Evolutionary conservation across 108 stramenopile genomes (phyloP), one percentile per base, ranked within the genome.

Genomic region (Skeletonema grethae): DNA sequence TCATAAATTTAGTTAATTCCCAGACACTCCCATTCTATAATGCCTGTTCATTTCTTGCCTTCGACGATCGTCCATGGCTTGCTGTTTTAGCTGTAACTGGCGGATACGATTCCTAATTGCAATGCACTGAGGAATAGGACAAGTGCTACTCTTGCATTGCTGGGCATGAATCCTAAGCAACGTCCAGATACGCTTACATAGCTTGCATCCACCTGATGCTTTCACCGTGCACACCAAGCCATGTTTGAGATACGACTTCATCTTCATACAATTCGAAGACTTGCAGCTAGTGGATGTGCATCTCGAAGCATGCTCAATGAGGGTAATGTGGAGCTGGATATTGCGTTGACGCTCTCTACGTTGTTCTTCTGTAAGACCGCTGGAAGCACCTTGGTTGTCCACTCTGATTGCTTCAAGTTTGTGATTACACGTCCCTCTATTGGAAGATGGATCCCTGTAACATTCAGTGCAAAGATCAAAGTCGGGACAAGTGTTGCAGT

Each of bases 131-230:
- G 97, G 98, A 32, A 99, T 96, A 12, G 85, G 84, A 70, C 99
- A 99, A 7, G 84, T 71, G 0, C 70, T 61, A 28, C 84, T 84
- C 53, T 91, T 95, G 71, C 98, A 99, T 70, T 95, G 88, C 39
- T 96, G 90, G 7, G 98, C 97, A 71, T 99, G 99, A 62, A 98
- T 89, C 31, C 94, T 86, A 63, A 99, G 77, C 15, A 99, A 84
- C 1, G 94, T 94, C 95, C 94, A 98, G 48, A 98, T 97, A 6
- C 97, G 88, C 61, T 95, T 96, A 72, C 99, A 99, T 39, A 96
- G 87, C 34, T 88, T 83, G 73, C 99, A 99, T 35, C 97, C 97
- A 36, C 97, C 97, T 57, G 78, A 75, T 56, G 88, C 89, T 67
- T 90, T 90, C 46, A 88, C 79, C 55, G 87, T 80, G 85, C 98